Percentiles rank a stretch among this genome's conserved stretches.
These are phyloP conservation scores for Chytriomyces sp. DNA, from an alignment of 192 early-diverging fungal species.

Conservation along the genomic window DNA sequence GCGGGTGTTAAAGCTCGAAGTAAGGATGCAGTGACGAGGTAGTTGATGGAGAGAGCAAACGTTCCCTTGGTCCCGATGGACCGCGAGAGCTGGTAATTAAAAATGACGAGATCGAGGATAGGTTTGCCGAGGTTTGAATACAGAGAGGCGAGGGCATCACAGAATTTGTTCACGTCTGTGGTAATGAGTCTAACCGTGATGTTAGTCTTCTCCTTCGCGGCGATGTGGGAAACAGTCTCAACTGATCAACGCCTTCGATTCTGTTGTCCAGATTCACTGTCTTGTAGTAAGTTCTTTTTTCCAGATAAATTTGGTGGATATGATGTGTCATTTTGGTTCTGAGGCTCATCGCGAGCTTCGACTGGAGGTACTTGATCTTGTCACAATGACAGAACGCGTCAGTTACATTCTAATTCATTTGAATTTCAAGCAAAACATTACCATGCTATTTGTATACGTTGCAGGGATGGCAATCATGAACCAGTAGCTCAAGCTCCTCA, in stretches of 20 bases:
- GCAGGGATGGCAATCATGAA: conserved; percentile 93
- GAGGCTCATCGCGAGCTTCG: conserved; percentile 50
- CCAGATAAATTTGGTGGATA: conserved; percentile 46
- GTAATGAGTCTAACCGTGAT: conserved; percentile 35
- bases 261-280: conserved; percentile 50
- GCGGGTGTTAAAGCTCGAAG: conserved; percentile 46
- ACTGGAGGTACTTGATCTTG: conserved; percentile 52
- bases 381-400: no score
- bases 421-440: conserved; percentile 48
- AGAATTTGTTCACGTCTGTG: conserved; percentile 72
- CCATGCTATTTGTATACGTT: conserved; percentile 98
- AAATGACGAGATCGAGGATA: conserved; percentile 71
- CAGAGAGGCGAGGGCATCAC: conserved; percentile 66
- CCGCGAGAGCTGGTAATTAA: conserved; percentile 69
- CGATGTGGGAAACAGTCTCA: neutral
- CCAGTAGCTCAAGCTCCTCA: conserved; percentile 80
- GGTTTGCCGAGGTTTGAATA: conserved; percentile 80
- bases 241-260: conserved; percentile 51
- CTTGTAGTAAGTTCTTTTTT: conserved; percentile 48
- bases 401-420: no score
- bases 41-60: conserved; percentile 41
- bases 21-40: conserved; percentile 40
- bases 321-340: conserved; percentile 42
- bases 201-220: neutral
- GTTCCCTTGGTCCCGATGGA: conserved; percentile 45